Percentiles rank a stretch among this genome's conserved stretches.
Evolutionary conservation across 441 rosid genomes (phyloP).

Genomic region (Caryocar brasiliense): DNA sequence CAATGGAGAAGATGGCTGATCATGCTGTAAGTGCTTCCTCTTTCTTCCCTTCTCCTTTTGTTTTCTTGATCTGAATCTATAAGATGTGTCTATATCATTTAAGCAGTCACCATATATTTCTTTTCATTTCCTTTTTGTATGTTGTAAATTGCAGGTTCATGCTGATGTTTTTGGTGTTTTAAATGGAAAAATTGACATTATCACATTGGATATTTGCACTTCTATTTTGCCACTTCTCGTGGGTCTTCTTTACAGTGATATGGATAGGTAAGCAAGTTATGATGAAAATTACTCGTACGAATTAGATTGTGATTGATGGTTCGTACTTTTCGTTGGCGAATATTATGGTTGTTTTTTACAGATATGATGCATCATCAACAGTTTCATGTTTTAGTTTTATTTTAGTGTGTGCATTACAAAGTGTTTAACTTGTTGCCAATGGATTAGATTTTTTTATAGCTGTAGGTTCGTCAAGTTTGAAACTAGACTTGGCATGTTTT

Average conservation of each 20-base stretch:
- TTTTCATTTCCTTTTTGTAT: conserved; percentile 3
- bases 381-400: too few species aligned
- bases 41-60: background rate
- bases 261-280: conserved; percentile 55
- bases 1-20: conserved; percentile 92
- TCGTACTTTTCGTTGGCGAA: background rate
- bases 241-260: conserved; percentile 62
- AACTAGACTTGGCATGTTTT: too few species aligned
- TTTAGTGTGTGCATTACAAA: too few species aligned
- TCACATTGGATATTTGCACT: conserved; percentile 73
- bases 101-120: too few species aligned
- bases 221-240: conserved; percentile 75
- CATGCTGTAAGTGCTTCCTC: conserved; percentile 49
- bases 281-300: background rate
- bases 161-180: conserved; percentile 70
- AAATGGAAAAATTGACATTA: conserved; percentile 52
- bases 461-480: too few species aligned
- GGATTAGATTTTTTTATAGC: too few species aligned
- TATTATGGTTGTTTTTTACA: too few species aligned
- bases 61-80: background rate
- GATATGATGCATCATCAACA: too few species aligned
- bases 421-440: too few species aligned
- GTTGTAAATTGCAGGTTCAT: conserved; percentile 49
- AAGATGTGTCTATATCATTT: too few species aligned
- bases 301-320: background rate